These are phyloP conservation scores for Beta vulgaris DNA, from an alignment of 148 eudicot genomes.

Conservation along the genomic window DNA sequence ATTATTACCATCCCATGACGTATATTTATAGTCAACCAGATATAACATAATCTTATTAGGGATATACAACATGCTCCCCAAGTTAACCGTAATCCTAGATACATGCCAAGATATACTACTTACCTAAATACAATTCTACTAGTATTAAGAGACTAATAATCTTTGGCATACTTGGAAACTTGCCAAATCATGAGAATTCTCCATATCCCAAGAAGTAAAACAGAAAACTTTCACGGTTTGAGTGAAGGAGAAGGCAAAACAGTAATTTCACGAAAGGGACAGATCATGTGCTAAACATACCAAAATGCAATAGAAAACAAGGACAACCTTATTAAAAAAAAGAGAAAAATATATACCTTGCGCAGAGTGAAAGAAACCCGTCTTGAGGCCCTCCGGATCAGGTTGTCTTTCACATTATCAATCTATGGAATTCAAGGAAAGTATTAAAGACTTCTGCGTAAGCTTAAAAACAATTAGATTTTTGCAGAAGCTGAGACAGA, in stretches of 20 bases:
- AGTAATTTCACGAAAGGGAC: background rate
- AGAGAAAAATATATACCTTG: conserved; percentile 45
- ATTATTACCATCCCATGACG: no score
- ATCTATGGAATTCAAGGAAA: conserved; percentile 41
- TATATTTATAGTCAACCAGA: no score
- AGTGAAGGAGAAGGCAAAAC: background rate
- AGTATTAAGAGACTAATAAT: no score
- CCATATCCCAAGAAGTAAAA: no score
- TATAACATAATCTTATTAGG: no score
- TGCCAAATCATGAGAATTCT: no score
- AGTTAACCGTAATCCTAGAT: no score
- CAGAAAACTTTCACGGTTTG: no score
- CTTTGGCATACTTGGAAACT: no score
- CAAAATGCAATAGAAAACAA: background rate
- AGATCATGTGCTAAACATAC: background rate
- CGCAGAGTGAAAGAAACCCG: conserved; percentile 93
- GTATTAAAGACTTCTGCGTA: background rate
- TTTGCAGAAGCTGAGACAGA: background rate
- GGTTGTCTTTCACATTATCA: conserved; percentile 64
- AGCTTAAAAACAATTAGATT: background rate
- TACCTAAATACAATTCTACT: no score
- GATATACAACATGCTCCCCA: no score
- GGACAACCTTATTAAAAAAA: background rate
- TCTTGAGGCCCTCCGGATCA: conserved; percentile 63
- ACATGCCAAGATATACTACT: no score